Base-by-base conservation (phyloP, 148 eudicot species). In the Fagopyrum esculentum region DNA sequence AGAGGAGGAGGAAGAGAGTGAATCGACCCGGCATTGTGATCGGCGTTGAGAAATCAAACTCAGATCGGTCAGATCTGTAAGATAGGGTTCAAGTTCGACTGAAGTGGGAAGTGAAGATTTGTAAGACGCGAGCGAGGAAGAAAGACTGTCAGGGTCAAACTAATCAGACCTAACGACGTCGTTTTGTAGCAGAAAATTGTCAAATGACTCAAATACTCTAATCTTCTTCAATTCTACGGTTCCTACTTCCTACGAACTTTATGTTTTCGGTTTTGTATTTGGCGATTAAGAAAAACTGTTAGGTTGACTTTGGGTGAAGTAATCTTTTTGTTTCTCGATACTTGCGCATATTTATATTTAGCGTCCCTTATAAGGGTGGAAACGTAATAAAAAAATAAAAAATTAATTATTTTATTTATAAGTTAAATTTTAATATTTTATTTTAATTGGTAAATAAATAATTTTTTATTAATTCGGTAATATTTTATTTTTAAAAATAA, bases 21-120 rank as follows among this genome's bases (percentile, higher is more conserved):
- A 82, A 79, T 78, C 86, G 94, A 83, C 74, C 81, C 87, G 82
- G 72, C 91, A 87, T 89, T 83, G 13, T 45, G 44, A 17, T 54
- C 49, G 70, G 81, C 30, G 59, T 54, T 30, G 66, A 59, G 66
- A 59, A 22, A 59, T 6, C 12, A 11, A 44, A 49, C 19, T 66
- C n/a, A 45, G 13, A 64, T 64, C 70, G 46, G 17, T 64, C 70
- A 66, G 71, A 66, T 66, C 71, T 66, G 71, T 6, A 7, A 6
- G 22, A 35, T 66, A 40, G 71, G 71, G 71, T 30, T 66, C 15
- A 40, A 40, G 17, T 66, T 40, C 6, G 13, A 66, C 46, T 5
- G 9, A 19, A 57, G 63, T 15, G 5, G 60, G 22, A 44, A 63
- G 69, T 63, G 16, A 63, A 15, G 52, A 3, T 49, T 9, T 49